Percentiles rank a stretch among this genome's conserved stretches.
These are phyloP conservation scores for Eucalyptus curtisii DNA, from an alignment of 345 rosid species.

Conservation along the genomic window DNA sequence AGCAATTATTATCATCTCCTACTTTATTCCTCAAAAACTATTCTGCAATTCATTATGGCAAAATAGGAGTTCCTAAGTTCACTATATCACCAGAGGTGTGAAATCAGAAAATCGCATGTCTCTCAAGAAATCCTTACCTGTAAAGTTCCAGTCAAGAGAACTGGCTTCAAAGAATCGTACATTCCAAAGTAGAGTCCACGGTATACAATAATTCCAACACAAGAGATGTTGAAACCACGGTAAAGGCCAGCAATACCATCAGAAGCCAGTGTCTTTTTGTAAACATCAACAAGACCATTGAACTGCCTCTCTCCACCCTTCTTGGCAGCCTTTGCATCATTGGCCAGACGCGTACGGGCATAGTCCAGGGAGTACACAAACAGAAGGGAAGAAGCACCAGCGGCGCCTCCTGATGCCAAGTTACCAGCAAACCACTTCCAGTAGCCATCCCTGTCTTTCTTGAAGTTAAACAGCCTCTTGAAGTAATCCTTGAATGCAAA, in stretches of 20 bases:
- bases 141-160: slow-evolving; percentile 41
- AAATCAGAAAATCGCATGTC: not conserved
- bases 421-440: slow-evolving; percentile 97
- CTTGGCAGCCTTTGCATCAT: slow-evolving; percentile 81
- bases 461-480: slow-evolving; percentile 79
- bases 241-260: slow-evolving; percentile 82
- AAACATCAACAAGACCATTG: slow-evolving; percentile 69
- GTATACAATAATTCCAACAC: slow-evolving; percentile 73
- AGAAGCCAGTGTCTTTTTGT: slow-evolving; percentile 58
- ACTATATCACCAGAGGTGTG: not conserved
- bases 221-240: slow-evolving; percentile 85
- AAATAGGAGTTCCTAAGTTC: not conserved
- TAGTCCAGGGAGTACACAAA: slow-evolving; percentile 83
- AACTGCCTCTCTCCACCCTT: slow-evolving; percentile 89
- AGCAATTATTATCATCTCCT: not conserved
- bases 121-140: slow-evolving; percentile 17
- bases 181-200: slow-evolving; percentile 87
- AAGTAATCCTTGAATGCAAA: slow-evolving; percentile 92
- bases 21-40: not conserved
- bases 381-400: slow-evolving; percentile 83
- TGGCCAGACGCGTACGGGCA: slow-evolving; percentile 87
- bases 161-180: slow-evolving; percentile 87
- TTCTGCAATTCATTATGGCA: not conserved
- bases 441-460: slow-evolving; percentile 75
- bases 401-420: slow-evolving; percentile 85